Percentiles rank a stretch among this genome's conserved stretches.
phyloP scores from a whole-genome alignment of 306 rosid genomes.

The Bauhinia variegata region DNA sequence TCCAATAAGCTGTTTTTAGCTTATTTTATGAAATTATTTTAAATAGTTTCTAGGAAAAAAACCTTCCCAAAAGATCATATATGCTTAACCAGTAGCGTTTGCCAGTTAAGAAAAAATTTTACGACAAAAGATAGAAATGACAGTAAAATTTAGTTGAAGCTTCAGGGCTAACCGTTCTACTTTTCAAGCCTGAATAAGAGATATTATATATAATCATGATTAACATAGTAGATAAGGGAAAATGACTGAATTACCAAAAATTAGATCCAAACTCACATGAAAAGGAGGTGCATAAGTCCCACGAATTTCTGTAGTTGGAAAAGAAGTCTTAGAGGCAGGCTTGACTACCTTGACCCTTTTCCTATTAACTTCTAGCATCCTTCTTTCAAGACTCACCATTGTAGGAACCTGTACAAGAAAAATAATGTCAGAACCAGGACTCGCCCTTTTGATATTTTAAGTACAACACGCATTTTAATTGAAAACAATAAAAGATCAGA shows the following conservation, averaged over 20 bases:
- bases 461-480: conserved; percentile 4
- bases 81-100: too few species aligned
- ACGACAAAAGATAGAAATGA: too few species aligned
- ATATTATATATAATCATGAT: background rate
- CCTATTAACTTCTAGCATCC: conserved; percentile 80
- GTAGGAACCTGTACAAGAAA: conserved; percentile 63
- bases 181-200: conserved; percentile 6
- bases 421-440: conserved; percentile 19
- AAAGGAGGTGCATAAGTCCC: conserved; percentile 95
- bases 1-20: too few species aligned
- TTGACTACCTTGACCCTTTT: conserved; percentile 91
- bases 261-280: conserved; percentile 64
- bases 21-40: too few species aligned
- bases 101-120: too few species aligned
- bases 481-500: conserved; percentile 12
- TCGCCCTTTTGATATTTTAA: conserved; percentile 8
- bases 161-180: too few species aligned
- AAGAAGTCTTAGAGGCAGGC: conserved; percentile 93
- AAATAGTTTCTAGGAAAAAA: too few species aligned
- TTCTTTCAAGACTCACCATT: conserved; percentile 73
- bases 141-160: too few species aligned
- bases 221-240: background rate
- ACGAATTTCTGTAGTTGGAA: conserved; percentile 90
- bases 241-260: background rate
- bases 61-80: too few species aligned